Base-by-base conservation (phyloP, 176 grass and related monocot species). In the Triticum urartu region DNA sequence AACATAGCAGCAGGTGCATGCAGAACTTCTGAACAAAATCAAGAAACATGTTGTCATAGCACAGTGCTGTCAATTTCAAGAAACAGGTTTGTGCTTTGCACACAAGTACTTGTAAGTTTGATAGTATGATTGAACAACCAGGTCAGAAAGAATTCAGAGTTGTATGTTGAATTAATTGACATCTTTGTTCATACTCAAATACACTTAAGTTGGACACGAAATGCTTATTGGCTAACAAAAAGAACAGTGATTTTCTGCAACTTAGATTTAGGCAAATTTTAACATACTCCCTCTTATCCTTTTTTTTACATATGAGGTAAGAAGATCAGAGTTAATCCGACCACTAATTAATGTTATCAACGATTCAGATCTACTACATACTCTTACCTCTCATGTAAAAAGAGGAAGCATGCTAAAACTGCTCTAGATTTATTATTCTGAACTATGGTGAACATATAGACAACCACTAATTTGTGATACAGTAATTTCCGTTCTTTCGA, bases 391-490 rank as follows among this genome's bases (percentile, higher is more conserved):
- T 30, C 28, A 30, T 30, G 28, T 30, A 2, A 30, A 30, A 30
- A 30, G 28, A 30, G 2, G 2, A 30, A 30, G 28, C 28, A 30
- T 30, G 28, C 28, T 30, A 30, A 30, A 30, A 30, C 28, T 30
- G 28, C 28, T 30, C 28, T 54, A 18, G 50, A 54, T 52, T 52
- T 2, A 54, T 18, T 15, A 54, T 54, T 54, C 15, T 54, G 50
- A 54, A 54, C 5, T 15, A 54, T 18, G 14, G 14, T 35, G 34
- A 58, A 58, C 48, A 58, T 58, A 58, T 52, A 74, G 22, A 72
- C 9, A 72, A 75, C 77, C 32, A 66, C 28, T 85, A 58, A 18
- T 84, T 80, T 38, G 48, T 60, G 48, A 45, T 43, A 60, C 22
- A 69, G 24, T 34, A 54, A 33, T 56, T 81, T 79, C 13, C 33